Percentiles rank a stretch among this genome's conserved stretches.
These are phyloP conservation scores for Pueraria montana DNA, from an alignment of 306 rosid genomes.

Conservation along the genomic window DNA sequence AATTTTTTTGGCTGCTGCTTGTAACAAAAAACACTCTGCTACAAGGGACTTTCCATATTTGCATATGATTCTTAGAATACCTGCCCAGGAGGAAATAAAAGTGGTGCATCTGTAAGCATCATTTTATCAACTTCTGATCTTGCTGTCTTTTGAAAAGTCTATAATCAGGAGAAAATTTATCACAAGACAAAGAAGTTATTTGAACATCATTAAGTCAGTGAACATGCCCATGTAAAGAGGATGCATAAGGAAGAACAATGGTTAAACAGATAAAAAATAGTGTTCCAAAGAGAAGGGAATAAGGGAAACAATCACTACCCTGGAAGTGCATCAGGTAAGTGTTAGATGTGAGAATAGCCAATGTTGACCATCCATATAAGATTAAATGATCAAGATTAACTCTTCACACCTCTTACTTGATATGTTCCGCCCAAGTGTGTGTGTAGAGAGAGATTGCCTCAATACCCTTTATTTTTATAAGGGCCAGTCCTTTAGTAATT, in stretches of 20 bases:
- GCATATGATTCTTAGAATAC: no score
- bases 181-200: background rate
- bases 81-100: no score
- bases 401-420: background rate
- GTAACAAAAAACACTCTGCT: background rate
- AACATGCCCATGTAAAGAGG: no score
- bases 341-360: background rate
- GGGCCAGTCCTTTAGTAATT: background rate
- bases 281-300: conserved; percentile 6
- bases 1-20: background rate
- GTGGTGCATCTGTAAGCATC: no score
- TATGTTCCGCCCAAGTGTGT: no score
- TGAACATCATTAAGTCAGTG: no score
- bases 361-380: background rate
- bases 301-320: conserved; percentile 17
- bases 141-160: no score
- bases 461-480: background rate
- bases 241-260: no score
- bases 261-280: conserved; percentile 13
- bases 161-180: conserved; percentile 23
- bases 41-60: no score
- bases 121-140: no score
- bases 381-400: conserved; percentile 2
- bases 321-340: background rate
- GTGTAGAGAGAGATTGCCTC: background rate